These are phyloP conservation scores for Penicillium decumbens DNA, from an alignment of 2,329 filamentous ascomycete genomes.

Conservation along the genomic window DNA sequence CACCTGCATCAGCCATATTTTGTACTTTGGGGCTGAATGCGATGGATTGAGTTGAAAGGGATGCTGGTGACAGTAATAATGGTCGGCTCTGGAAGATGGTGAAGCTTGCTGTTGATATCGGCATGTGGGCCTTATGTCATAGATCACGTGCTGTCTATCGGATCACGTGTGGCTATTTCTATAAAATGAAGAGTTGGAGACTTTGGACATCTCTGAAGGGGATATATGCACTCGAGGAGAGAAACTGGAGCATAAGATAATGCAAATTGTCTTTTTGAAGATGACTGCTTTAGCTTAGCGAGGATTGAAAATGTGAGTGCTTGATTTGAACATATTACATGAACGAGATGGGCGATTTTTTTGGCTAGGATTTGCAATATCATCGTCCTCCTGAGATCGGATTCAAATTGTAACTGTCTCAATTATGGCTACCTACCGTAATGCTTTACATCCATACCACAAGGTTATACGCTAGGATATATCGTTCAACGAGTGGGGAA, in stretches of 20 bases:
- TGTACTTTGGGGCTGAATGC: neutral
- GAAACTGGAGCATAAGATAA: no score
- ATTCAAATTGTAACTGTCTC: no score
- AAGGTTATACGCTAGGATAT: neutral
- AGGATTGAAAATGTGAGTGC: no score
- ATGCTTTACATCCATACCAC: neutral
- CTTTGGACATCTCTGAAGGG: no score
- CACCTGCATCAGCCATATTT: slow-evolving; percentile 56
- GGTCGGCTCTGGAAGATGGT: neutral
- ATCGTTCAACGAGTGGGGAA: neutral
- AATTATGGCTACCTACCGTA: no score
- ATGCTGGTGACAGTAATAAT: neutral
- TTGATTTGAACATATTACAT: no score
- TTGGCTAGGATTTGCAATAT: no score
- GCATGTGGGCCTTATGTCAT: slow-evolving; percentile 6
- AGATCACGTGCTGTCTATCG: neutral
- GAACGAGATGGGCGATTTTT: no score
- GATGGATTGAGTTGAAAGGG: neutral
- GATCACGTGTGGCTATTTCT: neutral
- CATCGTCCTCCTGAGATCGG: no score
- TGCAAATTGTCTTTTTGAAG: no score
- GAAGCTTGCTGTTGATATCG: slow-evolving; percentile 1
- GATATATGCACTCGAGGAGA: no score
- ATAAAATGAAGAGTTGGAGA: neutral
- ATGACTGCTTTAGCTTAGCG: no score